Conservation (phyloP, 495 filamentous ascomycete species). For the Hypoxylon fuscum region DNA sequence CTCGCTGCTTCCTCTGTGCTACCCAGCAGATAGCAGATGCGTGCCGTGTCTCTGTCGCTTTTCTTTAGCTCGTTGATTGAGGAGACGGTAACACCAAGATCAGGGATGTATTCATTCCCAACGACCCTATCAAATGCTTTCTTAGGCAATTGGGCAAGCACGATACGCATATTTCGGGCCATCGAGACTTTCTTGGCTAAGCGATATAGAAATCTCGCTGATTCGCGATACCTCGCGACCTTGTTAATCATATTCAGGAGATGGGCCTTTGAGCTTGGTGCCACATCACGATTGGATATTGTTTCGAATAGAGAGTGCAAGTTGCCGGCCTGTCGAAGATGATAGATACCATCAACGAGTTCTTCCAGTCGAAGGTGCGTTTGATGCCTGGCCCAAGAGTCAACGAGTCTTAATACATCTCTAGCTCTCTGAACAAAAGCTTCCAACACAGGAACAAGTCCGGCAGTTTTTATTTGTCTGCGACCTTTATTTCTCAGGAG, state of each 20-base stretch:
- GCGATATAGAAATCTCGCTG: slow-evolving; percentile 42
- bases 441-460: neutral
- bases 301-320: slow-evolving; percentile 4
- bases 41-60: slow-evolving; percentile 3
- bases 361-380: slow-evolving; percentile 5
- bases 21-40: slow-evolving; percentile 15
- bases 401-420: slow-evolving; percentile 12
- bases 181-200: slow-evolving; percentile 41
- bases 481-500: neutral
- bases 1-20: slow-evolving; percentile 4
- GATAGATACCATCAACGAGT: slow-evolving; percentile 25
- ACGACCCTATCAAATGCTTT: slow-evolving; percentile 34
- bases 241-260: slow-evolving; percentile 46
- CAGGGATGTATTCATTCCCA: slow-evolving; percentile 6
- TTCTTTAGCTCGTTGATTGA: slow-evolving; percentile 15
- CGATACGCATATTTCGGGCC: slow-evolving; percentile 37
- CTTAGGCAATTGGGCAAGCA: slow-evolving; percentile 34
- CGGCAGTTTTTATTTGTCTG: neutral
- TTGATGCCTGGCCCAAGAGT: slow-evolving; percentile 20
- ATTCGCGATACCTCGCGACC: slow-evolving; percentile 48
- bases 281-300: slow-evolving; percentile 17
- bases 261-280: slow-evolving; percentile 9
- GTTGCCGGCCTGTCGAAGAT: slow-evolving; percentile 13
- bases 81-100: slow-evolving; percentile 26
- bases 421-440: slow-evolving; percentile 15